phyloP scores from a whole-genome alignment of 495 filamentous ascomycete species.

The Penicillium nucicola region DNA sequence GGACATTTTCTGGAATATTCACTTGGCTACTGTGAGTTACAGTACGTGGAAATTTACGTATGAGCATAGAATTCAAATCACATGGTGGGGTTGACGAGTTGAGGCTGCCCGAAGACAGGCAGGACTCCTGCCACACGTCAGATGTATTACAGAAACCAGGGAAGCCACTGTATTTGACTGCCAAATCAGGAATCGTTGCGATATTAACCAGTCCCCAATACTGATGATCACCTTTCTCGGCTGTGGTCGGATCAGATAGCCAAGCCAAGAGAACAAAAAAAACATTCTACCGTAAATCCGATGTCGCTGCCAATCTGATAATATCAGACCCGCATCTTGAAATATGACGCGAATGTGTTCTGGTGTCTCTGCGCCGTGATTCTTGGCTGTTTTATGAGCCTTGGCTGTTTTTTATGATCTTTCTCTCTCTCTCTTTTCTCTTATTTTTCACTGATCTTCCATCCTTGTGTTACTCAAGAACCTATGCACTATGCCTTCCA shows the following conservation, averaged over 20 bases:
- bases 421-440: not conserved
- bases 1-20: too few relatives aligned
- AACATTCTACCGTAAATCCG: not conserved
- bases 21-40: too few relatives aligned
- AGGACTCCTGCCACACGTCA: too few relatives aligned
- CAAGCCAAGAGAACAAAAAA: not conserved
- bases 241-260: conserved; percentile 5
- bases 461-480: not conserved
- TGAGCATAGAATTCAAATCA: too few relatives aligned
- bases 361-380: not conserved
- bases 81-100: too few relatives aligned
- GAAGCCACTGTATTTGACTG: too few relatives aligned
- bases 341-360: not conserved
- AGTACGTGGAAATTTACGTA: too few relatives aligned
- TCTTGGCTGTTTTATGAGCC: too few relatives aligned
- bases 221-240: not conserved
- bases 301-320: conserved; percentile 10
- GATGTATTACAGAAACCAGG: too few relatives aligned
- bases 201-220: not conserved
- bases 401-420: not conserved
- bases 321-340: conserved; percentile 1
- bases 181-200: too few relatives aligned
- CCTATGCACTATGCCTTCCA: conserved; percentile 27
- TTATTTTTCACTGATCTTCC: not conserved
- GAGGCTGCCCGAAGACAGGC: too few relatives aligned